These are phyloP conservation scores for Rhododendron vialii DNA, from an alignment of 148 eudicot species.

Conservation along the genomic window DNA sequence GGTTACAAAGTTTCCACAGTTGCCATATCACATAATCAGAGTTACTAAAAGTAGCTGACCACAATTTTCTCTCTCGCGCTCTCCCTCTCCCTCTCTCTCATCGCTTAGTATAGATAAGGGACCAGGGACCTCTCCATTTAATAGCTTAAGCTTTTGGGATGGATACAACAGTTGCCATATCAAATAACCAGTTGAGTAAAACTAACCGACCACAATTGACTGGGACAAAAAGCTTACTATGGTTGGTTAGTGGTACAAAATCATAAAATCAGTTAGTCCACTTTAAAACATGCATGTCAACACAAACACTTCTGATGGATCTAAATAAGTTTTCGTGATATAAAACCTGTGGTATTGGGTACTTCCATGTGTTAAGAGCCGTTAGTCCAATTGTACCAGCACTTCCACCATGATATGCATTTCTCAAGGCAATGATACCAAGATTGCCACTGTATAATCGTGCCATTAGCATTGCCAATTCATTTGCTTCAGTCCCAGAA, in stretches of 20 bases:
- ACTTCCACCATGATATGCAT: constrained; percentile 99
- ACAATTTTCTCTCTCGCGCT: neutral
- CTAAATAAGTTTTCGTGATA: neutral
- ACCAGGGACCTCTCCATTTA: neutral
- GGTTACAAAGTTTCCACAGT: neutral
- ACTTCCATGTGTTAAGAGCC: constrained; percentile 95
- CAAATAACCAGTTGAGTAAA: neutral
- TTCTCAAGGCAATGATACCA: constrained; percentile 83
- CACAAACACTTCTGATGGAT: neutral
- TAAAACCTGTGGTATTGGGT: constrained; percentile 81
- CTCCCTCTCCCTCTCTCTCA: neutral
- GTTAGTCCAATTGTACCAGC: constrained; percentile 75
- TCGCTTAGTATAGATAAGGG: neutral
- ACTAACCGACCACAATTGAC: too few species aligned
- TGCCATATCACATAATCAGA: neutral
- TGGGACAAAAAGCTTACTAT: too few species aligned
- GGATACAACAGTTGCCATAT: neutral
- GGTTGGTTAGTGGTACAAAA: too few species aligned
- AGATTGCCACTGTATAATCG: constrained; percentile 82
- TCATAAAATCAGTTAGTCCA: too few species aligned
- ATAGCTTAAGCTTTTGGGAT: neutral
- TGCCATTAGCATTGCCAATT: constrained; percentile 92
- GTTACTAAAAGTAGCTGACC: neutral
- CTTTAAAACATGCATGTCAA: neutral
- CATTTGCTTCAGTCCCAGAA: constrained; percentile 98